Evolutionary conservation across 2,329 filamentous ascomycete species (phyloP).

Genomic region (Alternaria hordeiaustralica): DNA sequence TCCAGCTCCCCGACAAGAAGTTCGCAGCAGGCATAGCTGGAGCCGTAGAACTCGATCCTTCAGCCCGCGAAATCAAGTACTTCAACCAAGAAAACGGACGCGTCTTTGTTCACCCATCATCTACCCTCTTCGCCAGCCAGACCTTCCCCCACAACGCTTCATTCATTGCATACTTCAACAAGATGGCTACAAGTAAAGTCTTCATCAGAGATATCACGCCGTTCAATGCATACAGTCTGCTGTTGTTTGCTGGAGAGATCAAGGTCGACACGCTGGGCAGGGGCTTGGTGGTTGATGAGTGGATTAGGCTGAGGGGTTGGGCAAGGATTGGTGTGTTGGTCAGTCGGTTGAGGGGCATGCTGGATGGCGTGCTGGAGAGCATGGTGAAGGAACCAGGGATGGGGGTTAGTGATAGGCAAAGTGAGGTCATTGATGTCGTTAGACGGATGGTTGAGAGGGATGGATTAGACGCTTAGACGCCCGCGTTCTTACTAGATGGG

Average conservation of each 20-base stretch:
- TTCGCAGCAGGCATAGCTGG: constrained; percentile 87
- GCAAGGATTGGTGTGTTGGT: constrained; percentile 92
- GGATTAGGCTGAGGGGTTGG: constrained; percentile 88
- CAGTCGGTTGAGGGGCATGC: constrained; percentile 79
- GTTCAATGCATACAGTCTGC: constrained; percentile 85
- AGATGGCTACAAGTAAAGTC: constrained; percentile 90
- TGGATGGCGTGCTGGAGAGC: constrained; percentile 81
- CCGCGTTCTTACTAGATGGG: neutral
- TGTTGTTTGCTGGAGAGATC: constrained; percentile 87
- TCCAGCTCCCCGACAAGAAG: constrained; percentile 94
- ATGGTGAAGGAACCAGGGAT: constrained; percentile 78
- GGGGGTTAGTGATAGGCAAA: constrained; percentile 56
- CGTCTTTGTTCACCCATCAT: constrained; percentile 91
- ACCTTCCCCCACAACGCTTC: constrained; percentile 75
- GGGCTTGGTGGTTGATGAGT: constrained; percentile 89
- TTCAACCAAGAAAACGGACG: constrained; percentile 67
- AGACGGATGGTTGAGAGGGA: constrained; percentile 85
- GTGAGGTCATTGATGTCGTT: constrained; percentile 76
- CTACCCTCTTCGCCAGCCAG: constrained; percentile 83
- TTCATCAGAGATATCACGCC: constrained; percentile 92
- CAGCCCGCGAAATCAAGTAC: constrained; percentile 90
- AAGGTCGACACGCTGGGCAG: constrained; percentile 85
- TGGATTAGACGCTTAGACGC: constrained; percentile 68
- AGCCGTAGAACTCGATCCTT: constrained; percentile 89
- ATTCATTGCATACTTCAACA: constrained; percentile 88